phyloP scores from a whole-genome alignment of 208 protist genomes.

The Wallacemonas sp. region DNA sequence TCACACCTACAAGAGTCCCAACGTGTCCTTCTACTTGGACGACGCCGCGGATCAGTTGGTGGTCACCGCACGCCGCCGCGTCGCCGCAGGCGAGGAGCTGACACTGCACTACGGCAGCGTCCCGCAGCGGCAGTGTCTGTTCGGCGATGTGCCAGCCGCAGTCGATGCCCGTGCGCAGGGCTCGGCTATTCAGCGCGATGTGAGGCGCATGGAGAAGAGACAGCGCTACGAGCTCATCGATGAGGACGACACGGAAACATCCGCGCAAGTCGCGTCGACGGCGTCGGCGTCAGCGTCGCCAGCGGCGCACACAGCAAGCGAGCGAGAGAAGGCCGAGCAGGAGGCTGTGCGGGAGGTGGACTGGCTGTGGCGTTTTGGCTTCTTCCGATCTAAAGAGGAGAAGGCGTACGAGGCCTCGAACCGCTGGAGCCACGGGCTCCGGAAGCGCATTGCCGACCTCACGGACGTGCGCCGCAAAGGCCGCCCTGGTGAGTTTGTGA shows the following conservation, averaged over 20 bases:
- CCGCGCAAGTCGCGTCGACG: neutral
- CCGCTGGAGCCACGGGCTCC: conserved; percentile 63
- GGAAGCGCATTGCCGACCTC: conserved; percentile 69
- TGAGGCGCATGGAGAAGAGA: conserved; percentile 32
- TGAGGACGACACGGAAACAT: conserved; percentile 34
- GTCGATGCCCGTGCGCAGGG: conserved; percentile 1
- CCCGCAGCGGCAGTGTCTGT: conserved; percentile 72
- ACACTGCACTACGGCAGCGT: conserved; percentile 69
- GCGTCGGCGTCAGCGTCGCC: conserved; percentile 9
- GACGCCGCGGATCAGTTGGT: conserved; percentile 14
- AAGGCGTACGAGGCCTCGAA: conserved; percentile 58
- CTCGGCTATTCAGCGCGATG: conserved; percentile 24
- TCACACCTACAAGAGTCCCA: conserved; percentile 46
- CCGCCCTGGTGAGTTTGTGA: conserved; percentile 80
- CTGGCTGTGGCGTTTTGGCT: conserved; percentile 88
- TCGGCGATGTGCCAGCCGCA: conserved; percentile 24
- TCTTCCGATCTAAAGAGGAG: conserved; percentile 62
- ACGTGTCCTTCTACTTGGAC: conserved; percentile 54
- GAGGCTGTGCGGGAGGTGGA: conserved; percentile 56
- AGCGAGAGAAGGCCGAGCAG: conserved; percentile 5
- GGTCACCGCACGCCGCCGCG: conserved; percentile 52
- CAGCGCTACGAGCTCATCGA: conserved; percentile 40
- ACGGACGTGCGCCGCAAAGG: conserved; percentile 84
- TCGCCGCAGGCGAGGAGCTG: conserved; percentile 69
- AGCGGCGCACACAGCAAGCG: neutral